phyloP scores from a whole-genome alignment of 441 rosid species.

The Pelargonium fulgidum region DNA sequence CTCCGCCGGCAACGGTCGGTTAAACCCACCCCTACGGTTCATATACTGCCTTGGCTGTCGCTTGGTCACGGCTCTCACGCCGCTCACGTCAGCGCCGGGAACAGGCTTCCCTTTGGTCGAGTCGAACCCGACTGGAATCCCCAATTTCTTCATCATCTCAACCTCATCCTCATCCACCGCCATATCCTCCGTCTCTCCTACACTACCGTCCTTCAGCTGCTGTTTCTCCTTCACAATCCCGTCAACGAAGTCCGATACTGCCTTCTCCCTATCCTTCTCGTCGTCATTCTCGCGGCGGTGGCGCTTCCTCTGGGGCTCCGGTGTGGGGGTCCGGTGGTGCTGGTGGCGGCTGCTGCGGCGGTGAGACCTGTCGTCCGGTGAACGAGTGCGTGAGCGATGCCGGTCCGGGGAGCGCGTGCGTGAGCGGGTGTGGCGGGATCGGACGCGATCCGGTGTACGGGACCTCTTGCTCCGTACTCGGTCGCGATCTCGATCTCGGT shows the following conservation, averaged over 20 bases:
- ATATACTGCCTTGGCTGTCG: slow-evolving; percentile 90
- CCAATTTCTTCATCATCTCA: slow-evolving; percentile 87
- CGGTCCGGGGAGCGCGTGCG: slow-evolving; percentile 46
- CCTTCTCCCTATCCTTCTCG: slow-evolving; percentile 42
- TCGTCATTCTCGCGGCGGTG: slow-evolving; percentile 45
- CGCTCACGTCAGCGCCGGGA: slow-evolving; percentile 70
- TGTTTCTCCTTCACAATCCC: slow-evolving; percentile 51
- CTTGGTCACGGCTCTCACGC: slow-evolving; percentile 66
- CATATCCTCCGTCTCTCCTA: slow-evolving; percentile 27
- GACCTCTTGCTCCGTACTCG: slow-evolving; percentile 44
- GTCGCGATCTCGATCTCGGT: slow-evolving; percentile 33
- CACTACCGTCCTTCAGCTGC: slow-evolving; percentile 32
- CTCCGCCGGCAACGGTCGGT: slow-evolving; percentile 79
- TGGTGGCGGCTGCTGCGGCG: slow-evolving; percentile 35
- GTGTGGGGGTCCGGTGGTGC: slow-evolving; percentile 54
- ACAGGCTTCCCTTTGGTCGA: slow-evolving; percentile 93
- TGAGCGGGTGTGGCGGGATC: slow-evolving; percentile 35
- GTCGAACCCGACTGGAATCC: slow-evolving; percentile 84
- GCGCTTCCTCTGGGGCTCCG: slow-evolving; percentile 61
- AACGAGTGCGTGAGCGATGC: slow-evolving; percentile 42
- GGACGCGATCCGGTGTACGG: slow-evolving; percentile 44
- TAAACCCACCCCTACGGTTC: slow-evolving; percentile 93
- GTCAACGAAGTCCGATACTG: slow-evolving; percentile 49
- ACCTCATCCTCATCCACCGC: slow-evolving; percentile 53
- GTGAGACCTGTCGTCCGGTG: slow-evolving; percentile 51